A percentile compares a stretch with the other conserved stretches of the same genome.
Conservation (phyloP, 306 rosid genomes). For the Astragalus glycyphyllos region DNA sequence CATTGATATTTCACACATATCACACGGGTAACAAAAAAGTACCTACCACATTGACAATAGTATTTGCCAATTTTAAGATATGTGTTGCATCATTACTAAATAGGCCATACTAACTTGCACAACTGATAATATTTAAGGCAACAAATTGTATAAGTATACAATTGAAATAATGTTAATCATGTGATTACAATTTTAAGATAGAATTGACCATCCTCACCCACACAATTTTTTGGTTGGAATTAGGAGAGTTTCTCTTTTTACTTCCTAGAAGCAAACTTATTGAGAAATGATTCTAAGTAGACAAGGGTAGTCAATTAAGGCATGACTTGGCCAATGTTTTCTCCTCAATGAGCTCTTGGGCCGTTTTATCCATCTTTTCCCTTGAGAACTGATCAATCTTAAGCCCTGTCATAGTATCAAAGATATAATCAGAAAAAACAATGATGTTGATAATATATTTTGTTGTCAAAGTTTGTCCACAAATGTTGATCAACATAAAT, state of each 20-base stretch:
- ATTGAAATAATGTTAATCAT: neutral
- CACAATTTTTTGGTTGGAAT: no score
- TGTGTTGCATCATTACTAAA: no score
- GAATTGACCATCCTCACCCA: neutral
- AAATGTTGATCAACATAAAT: neutral
- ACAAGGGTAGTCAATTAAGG: slow-evolving; percentile 43
- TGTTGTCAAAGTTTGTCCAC: neutral
- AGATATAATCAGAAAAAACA: neutral
- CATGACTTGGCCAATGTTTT: slow-evolving; percentile 70
- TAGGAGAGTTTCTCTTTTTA: neutral
- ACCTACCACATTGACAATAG: no score
- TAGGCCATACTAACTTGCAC: neutral
- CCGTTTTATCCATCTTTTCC: slow-evolving; percentile 77
- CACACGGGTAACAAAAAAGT: no score
- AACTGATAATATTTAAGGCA: neutral
- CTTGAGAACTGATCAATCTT: slow-evolving; percentile 78
- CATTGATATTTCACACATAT: no score
- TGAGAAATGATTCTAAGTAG: slow-evolving; percentile 16
- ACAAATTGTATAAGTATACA: neutral
- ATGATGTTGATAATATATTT: neutral
- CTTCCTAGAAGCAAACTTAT: neutral
- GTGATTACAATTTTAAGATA: neutral
- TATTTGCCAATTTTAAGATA: no score
- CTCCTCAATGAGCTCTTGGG: slow-evolving; percentile 84
- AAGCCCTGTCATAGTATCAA: slow-evolving; percentile 58